Evolutionary conservation across 345 rosid genomes (phyloP), one percentile per base, ranked within the genome.

Genomic region (Aethionema arabicum): DNA sequence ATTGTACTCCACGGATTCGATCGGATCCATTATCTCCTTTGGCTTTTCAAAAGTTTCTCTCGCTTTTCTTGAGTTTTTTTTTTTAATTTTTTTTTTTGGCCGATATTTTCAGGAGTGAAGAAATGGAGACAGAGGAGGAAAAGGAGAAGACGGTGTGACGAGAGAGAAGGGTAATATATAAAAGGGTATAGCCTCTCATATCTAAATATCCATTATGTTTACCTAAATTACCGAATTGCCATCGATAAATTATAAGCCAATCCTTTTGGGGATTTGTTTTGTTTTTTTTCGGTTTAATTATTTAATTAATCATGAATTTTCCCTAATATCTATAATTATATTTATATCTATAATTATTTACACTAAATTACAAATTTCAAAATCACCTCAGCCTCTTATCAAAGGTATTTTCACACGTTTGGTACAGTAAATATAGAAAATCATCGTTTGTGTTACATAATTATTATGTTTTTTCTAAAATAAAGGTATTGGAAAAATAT

Each of bases 1-100:
- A 44, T 72, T 56, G 74, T 49, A 69, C 38, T 73, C 75, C 42
- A 32, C 72, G 39, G 80, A 56, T 42, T 73, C 78, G 52, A 61
- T 66, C 29, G 69, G 72, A 36, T 78, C 79, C 63, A 62, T 67
- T 11, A 5, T 31, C 6, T 50, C 21, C 52, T 3, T 47, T 5
- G 8, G 31, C 6, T 5, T 13, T 36, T 36, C 15, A 30, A 61
- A 61, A 55, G 68, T 35, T 52, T 37, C 4, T 37, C 4, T 41
- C 1, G 43, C 62, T 48, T 63, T 62, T 48, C 63, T 8, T 5
- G 39, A 1, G 5, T 14, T 15, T 45, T 11, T 11, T 3, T 4
- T 27, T 55, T 58, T 30, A 29, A n/a, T 65, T 44, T 11, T 27
- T 42, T 60, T 61, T 12, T 37, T 4, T 37, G 37, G 47, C 49